These are phyloP conservation scores for Phragmites australis DNA, from an alignment of 176 grass and related monocot genomes.

Conservation along the genomic window DNA sequence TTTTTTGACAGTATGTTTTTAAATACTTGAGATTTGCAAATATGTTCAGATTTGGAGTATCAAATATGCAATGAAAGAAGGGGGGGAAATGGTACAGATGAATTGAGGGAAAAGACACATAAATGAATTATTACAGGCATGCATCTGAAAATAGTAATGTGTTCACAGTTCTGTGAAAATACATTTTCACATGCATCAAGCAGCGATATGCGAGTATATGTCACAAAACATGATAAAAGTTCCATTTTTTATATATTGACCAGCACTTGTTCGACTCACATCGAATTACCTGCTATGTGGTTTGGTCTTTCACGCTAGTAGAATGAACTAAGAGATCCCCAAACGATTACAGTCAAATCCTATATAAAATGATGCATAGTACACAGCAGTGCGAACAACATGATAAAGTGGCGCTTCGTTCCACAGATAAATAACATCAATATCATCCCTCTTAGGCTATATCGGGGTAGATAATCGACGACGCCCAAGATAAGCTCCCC, in stretches of 20 bases:
- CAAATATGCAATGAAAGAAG: not conserved
- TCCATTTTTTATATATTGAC: not conserved
- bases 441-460: not conserved
- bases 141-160: not conserved
- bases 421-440: not conserved
- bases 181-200: not conserved
- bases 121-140: not conserved
- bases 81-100: not conserved
- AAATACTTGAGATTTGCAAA: not conserved
- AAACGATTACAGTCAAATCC: not conserved
- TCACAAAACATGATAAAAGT: not conserved
- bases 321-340: not conserved
- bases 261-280: not conserved
- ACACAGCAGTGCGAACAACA: not conserved
- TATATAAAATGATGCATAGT: not conserved
- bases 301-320: not conserved
- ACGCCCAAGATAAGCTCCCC: not conserved
- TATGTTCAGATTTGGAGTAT: not conserved
- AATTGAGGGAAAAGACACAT: not conserved
- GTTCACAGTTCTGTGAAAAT: not conserved
- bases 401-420: not conserved
- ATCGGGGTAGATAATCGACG: not conserved
- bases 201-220: not conserved
- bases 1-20: not conserved
- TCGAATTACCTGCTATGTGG: not conserved